phyloP scores from a whole-genome alignment of 192 early-diverging fungal genomes.

The Coemansia reversa region DNA sequence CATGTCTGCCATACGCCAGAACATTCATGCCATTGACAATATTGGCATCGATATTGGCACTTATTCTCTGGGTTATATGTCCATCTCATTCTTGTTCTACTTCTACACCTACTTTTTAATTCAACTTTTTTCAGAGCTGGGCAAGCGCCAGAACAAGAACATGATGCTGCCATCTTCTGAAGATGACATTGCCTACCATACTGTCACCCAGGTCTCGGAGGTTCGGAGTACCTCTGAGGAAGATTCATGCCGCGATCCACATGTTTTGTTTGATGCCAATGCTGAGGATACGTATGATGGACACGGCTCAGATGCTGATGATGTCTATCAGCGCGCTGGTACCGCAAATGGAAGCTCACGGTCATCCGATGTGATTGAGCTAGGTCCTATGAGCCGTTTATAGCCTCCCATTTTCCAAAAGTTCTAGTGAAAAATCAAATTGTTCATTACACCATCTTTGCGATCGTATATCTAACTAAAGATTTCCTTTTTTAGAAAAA shows the following conservation, averaged over 20 bases:
- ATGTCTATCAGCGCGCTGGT: conserved; percentile 1
- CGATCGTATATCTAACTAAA: not conserved
- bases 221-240: conserved; percentile 1
- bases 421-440: not conserved
- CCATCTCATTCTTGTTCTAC: conserved; percentile 62
- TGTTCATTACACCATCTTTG: not conserved
- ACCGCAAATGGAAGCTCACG: conserved; percentile 9
- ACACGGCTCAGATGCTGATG: not conserved
- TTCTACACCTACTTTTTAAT: conserved; percentile 58
- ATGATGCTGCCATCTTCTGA: conserved; percentile 32
- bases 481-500: not conserved
- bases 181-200: conserved; percentile 34
- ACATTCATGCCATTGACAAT: conserved; percentile 43
- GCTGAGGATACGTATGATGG: conserved; percentile 19
- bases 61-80: conserved; percentile 58
- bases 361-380: conserved; percentile 41
- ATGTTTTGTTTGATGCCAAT: conserved; percentile 39
- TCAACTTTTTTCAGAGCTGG: conserved; percentile 46
- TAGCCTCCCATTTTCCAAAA: not conserved
- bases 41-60: conserved; percentile 60
- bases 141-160: conserved; percentile 19
- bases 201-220: conserved; percentile 20
- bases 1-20: conserved; percentile 66
- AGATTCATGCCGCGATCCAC: conserved; percentile 15
- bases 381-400: conserved; percentile 16